A percentile compares a stretch with the other conserved stretches of the same genome.
Conservation (phyloP, 441 rosid species). For the Mallotus japonicus region DNA sequence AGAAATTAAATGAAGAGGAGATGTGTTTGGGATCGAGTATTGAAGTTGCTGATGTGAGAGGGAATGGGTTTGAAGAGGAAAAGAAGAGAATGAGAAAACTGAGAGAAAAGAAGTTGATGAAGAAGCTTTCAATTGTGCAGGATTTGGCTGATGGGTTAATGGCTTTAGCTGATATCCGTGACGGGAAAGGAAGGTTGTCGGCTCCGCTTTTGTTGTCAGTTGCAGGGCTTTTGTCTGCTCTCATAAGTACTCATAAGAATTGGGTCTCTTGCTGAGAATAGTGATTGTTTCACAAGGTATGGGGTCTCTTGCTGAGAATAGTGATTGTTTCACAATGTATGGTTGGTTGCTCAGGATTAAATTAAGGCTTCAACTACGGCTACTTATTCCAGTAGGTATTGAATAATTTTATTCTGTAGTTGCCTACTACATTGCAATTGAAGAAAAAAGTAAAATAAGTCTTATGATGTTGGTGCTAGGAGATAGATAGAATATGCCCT, state of each 20-base stretch:
- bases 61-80: constrained; percentile 41
- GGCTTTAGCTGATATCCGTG: constrained; percentile 73
- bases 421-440: constrained; percentile 2
- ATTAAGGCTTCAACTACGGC: too few species aligned
- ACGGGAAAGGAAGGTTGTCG: constrained; percentile 62
- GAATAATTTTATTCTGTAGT: too few species aligned
- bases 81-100: constrained; percentile 50
- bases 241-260: constrained; percentile 84
- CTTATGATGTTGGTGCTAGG: neutral
- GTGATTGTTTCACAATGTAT: neutral
- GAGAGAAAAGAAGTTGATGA: constrained; percentile 66
- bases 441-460: neutral
- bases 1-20: constrained; percentile 49
- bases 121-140: constrained; percentile 68
- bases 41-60: constrained; percentile 55
- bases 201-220: constrained; percentile 53
- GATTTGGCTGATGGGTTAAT: constrained; percentile 85
- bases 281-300: neutral
- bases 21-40: constrained; percentile 48
- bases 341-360: neutral
- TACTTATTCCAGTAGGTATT: too few species aligned
- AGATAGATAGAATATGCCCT: neutral
- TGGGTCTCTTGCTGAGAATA: constrained; percentile 70
- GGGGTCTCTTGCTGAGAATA: constrained; percentile 58
- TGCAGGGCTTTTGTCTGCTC: constrained; percentile 82